Evolutionary conservation across 2,329 filamentous ascomycete species (phyloP).

Genomic region (Aspergillus sp.): DNA sequence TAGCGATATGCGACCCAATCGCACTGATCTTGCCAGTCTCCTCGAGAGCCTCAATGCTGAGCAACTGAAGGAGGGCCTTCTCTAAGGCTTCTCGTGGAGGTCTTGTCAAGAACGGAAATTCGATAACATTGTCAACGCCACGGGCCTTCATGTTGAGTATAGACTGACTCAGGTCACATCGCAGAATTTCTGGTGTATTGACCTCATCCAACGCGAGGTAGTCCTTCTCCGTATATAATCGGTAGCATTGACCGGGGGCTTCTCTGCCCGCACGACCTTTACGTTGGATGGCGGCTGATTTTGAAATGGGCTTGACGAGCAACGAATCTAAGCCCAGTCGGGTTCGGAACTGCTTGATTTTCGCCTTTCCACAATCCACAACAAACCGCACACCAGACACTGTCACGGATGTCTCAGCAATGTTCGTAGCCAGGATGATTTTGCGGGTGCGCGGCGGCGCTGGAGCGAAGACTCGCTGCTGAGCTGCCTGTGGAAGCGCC

Average conservation of each 20-base stretch:
- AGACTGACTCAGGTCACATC: slow-evolving; percentile 83
- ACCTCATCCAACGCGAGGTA: slow-evolving; percentile 70
- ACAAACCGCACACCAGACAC: slow-evolving; percentile 91
- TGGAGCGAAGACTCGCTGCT: slow-evolving; percentile 81
- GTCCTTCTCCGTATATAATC: slow-evolving; percentile 79
- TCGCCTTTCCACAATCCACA: slow-evolving; percentile 89
- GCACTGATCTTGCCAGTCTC: slow-evolving; percentile 72
- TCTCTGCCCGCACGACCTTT: slow-evolving; percentile 92
- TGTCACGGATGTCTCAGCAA: slow-evolving; percentile 97
- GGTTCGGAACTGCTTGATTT: slow-evolving; percentile 86
- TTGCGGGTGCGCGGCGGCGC: slow-evolving; percentile 76
- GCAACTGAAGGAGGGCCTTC: slow-evolving; percentile 77
- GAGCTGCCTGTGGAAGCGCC: slow-evolving; percentile 80
- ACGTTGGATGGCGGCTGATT: slow-evolving; percentile 88
- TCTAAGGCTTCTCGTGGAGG: slow-evolving; percentile 77
- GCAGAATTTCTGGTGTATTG: slow-evolving; percentile 83
- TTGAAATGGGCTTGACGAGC: slow-evolving; percentile 85
- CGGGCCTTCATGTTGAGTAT: slow-evolving; percentile 92
- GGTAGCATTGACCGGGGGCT: slow-evolving; percentile 82
- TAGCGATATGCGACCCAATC: slow-evolving; percentile 73
- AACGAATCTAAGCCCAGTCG: slow-evolving; percentile 86
- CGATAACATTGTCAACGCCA: slow-evolving; percentile 76
- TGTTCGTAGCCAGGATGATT: slow-evolving; percentile 90
- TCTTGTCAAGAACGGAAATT: slow-evolving; percentile 81
- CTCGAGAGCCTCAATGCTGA: slow-evolving; percentile 73